Conservation (phyloP, 2,329 filamentous ascomycete genomes). For the Cytospora chrysosperma region DNA sequence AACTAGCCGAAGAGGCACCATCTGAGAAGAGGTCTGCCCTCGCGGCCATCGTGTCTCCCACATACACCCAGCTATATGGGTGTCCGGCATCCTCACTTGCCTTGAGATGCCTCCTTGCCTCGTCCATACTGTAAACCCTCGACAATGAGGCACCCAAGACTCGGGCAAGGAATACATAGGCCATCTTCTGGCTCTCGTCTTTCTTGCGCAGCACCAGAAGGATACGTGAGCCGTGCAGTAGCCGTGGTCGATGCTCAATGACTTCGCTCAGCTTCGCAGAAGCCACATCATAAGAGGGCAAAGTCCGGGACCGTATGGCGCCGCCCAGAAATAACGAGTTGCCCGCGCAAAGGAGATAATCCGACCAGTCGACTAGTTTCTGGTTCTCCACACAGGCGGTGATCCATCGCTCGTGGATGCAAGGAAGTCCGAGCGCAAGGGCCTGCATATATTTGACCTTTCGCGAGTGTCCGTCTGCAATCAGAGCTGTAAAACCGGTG, state of each 20-base stretch:
- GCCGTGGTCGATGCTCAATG: constrained; percentile 57
- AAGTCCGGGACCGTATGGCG: constrained; percentile 70
- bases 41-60: constrained; percentile 59
- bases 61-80: constrained; percentile 74
- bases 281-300: constrained; percentile 59
- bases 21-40: constrained; percentile 30
- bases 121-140: constrained; percentile 62
- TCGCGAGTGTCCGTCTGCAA: constrained; percentile 82
- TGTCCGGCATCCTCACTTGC: constrained; percentile 47
- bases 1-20: background rate
- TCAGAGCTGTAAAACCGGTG: constrained; percentile 77
- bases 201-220: constrained; percentile 69
- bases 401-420: constrained; percentile 80
- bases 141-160: constrained; percentile 73
- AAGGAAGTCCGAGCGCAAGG: constrained; percentile 83
- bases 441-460: constrained; percentile 94
- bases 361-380: constrained; percentile 68
- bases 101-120: constrained; percentile 60
- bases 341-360: constrained; percentile 84
- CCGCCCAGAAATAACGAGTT: constrained; percentile 74
- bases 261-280: constrained; percentile 57
- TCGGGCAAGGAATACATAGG: constrained; percentile 77
- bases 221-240: constrained; percentile 65
- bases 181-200: constrained; percentile 63
- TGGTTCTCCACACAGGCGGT: constrained; percentile 64